Evolutionary conservation across 2,329 filamentous ascomycete species (phyloP).

Genomic region (Nothopassalora personata): DNA sequence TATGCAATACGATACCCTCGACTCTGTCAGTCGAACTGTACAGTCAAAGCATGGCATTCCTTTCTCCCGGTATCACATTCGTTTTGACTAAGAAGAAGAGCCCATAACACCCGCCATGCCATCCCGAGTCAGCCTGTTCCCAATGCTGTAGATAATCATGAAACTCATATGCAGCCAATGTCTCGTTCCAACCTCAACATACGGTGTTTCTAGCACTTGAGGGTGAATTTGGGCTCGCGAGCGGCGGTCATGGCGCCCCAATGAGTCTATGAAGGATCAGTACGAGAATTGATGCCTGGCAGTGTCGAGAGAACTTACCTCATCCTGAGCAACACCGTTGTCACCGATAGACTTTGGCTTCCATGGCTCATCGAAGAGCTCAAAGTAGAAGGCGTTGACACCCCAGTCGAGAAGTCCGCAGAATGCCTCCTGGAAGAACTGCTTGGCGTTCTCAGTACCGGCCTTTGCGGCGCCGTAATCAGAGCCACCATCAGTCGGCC

Average conservation of each 20-base stretch:
- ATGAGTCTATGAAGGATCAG: constrained; percentile 43
- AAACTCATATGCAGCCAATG: neutral
- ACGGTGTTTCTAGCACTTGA: constrained; percentile 15
- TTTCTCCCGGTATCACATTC: neutral
- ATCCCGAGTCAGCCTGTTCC: neutral
- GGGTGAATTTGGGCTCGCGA: constrained; percentile 18
- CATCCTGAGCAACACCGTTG: constrained; percentile 50
- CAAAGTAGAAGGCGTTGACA: constrained; percentile 66
- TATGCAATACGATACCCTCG: neutral
- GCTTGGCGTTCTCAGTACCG: constrained; percentile 52
- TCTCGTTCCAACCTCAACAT: neutral
- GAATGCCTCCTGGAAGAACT: constrained; percentile 57
- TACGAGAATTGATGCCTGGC: neutral
- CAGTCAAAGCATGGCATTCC: neutral
- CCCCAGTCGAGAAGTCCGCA: constrained; percentile 62
- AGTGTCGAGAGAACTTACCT: constrained; percentile 37
- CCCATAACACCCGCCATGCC: neutral
- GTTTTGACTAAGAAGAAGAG: neutral
- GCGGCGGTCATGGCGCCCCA: constrained; percentile 62
- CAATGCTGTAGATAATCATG: constrained; percentile 1
- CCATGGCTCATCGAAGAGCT: constrained; percentile 66
- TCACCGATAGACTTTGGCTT: constrained; percentile 61
- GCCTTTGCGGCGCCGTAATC: constrained; percentile 59
- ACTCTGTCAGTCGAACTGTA: neutral
- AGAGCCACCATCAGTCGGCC: constrained; percentile 58